Evolutionary conservation across 257 asterid species (phyloP).

Genomic region (Nicotiana attenuata): DNA sequence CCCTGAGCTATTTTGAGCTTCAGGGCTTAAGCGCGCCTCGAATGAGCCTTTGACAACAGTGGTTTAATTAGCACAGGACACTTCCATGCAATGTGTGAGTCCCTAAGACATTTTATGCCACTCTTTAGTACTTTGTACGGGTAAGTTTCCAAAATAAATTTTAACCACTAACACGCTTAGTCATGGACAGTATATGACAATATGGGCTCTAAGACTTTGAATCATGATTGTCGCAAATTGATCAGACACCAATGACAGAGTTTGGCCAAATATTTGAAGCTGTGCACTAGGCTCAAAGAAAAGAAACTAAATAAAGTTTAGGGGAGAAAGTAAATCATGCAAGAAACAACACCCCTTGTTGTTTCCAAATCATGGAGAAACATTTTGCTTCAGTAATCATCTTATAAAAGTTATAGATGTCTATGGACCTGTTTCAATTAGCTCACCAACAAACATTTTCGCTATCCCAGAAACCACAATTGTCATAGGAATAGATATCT

Average conservation of each 20-base stretch:
- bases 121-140: not conserved
- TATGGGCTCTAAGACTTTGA: not conserved
- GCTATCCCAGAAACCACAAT: constrained; percentile 87
- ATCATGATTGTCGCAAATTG: not conserved
- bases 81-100: not conserved
- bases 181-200: not conserved
- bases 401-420: not conserved
- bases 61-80: not conserved
- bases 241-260: not conserved
- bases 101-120: not conserved
- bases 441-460: constrained; percentile 92
- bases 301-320: not conserved
- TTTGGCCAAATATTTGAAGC: not conserved
- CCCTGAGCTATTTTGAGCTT: too few relatives aligned
- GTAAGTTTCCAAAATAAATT: not conserved
- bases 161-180: not conserved
- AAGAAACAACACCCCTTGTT: not conserved
- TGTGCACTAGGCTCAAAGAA: not conserved
- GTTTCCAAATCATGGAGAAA: not conserved
- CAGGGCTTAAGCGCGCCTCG: too few relatives aligned
- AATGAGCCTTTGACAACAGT: not conserved
- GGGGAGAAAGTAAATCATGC: not conserved
- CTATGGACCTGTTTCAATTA: constrained; percentile 49
- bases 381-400: not conserved
- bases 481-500: constrained; percentile 69